phyloP scores from a whole-genome alignment of 164 flowering plant genomes.

The Buxus sempervirens region DNA sequence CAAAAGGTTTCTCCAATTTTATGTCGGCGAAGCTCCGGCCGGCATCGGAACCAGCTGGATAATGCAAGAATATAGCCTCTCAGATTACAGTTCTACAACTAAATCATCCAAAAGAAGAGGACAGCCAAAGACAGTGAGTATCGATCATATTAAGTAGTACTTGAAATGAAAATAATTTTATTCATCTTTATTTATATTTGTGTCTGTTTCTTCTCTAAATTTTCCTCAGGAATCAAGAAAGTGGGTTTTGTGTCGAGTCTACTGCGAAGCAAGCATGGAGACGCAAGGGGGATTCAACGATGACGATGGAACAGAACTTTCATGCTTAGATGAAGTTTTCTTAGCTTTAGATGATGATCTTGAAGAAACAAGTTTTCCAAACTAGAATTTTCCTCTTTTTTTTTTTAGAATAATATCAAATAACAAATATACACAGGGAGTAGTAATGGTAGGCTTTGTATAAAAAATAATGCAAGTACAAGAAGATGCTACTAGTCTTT shows the following conservation, averaged over 20 bases:
- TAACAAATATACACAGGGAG: too few species aligned
- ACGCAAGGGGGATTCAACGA: conserved; percentile 20
- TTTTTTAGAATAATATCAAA: conserved; percentile 8
- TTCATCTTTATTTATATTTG: too few species aligned
- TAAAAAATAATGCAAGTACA: too few species aligned
- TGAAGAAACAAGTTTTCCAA: conserved; percentile 70
- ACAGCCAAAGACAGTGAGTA: conserved; percentile 32
- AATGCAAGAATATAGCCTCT: conserved; percentile 60
- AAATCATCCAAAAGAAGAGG: conserved; percentile 41
- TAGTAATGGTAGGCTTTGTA: too few species aligned
- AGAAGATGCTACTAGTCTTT: too few species aligned
- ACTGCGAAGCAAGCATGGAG: conserved; percentile 32
- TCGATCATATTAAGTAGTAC: too few species aligned
- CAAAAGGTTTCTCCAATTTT: conserved; percentile 43
- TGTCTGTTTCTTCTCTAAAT: background rate
- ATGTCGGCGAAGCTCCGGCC: conserved; percentile 35
- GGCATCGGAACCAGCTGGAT: conserved; percentile 55
- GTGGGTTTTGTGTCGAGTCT: conserved; percentile 77
- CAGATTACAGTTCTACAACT: conserved; percentile 29
- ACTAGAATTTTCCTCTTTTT: conserved; percentile 15
- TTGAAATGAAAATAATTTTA: too few species aligned
- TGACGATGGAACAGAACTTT: conserved; percentile 53
- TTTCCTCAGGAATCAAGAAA: conserved; percentile 47
- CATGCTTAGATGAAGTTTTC: conserved; percentile 84
- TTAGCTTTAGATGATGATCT: conserved; percentile 77